Evolutionary conservation across 2,329 filamentous ascomycete genomes (phyloP).

Genomic region (Claviceps monticola): DNA sequence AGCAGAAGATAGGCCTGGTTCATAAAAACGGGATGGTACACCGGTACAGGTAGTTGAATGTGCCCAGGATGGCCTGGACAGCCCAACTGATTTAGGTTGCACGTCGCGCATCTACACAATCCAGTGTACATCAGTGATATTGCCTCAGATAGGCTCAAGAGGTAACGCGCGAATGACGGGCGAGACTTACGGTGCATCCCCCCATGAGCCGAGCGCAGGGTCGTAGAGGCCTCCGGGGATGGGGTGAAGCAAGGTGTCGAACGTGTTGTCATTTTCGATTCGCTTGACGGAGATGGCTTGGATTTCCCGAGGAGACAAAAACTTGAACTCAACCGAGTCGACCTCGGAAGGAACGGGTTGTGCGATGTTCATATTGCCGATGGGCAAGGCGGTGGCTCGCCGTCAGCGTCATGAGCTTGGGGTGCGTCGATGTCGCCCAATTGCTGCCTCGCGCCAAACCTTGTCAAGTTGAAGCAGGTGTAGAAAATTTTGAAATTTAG

Average conservation of each 20-base stretch:
- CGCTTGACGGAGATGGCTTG: conserved; percentile 80
- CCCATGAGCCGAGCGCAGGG: conserved; percentile 78
- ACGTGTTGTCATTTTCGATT: conserved; percentile 88
- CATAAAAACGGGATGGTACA: conserved; percentile 95
- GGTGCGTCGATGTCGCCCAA: not conserved
- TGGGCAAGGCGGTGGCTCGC: not conserved
- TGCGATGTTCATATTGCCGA: conserved; percentile 48
- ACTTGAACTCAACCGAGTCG: conserved; percentile 77
- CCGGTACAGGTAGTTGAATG: conserved; percentile 82
- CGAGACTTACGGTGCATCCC: conserved; percentile 56
- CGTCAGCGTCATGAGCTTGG: not conserved
- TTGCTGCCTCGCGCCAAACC: not conserved
- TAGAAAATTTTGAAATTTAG: not conserved
- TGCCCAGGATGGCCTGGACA: conserved; percentile 93
- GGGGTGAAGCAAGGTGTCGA: conserved; percentile 81
- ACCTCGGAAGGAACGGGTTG: conserved; percentile 76
- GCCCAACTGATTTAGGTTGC: conserved; percentile 64
- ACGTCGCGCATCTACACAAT: conserved; percentile 66
- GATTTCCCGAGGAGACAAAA: conserved; percentile 72
- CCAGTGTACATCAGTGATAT: no score
- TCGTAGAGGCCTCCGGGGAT: conserved; percentile 88
- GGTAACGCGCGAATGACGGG: no score
- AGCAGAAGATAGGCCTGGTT: conserved; percentile 79
- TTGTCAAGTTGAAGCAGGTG: not conserved
- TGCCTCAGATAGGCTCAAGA: no score